A percentile compares a stretch with the other conserved stretches of the same genome.
phyloP scores from a whole-genome alignment of 805 yeast genomes.

The Nakazawaea holstii region DNA sequence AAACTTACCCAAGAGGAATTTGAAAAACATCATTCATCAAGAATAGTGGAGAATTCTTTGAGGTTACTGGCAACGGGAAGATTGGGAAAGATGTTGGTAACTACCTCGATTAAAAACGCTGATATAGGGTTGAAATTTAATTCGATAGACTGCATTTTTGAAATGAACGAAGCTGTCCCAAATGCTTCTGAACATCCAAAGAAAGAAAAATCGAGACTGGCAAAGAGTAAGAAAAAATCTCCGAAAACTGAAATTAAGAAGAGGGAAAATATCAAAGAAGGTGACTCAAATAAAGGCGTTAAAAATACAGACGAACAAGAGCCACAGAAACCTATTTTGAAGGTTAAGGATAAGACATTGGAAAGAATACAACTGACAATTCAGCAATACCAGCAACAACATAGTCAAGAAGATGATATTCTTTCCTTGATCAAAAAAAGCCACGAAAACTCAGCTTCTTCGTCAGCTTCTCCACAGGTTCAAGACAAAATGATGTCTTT shows the following conservation, averaged over 20 bases:
- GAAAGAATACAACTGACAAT: slow-evolving; percentile 6
- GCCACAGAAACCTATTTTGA: no score
- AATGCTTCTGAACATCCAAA: slow-evolving; percentile 32
- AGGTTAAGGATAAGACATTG: not conserved
- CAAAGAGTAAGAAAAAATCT: not conserved
- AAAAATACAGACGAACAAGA: no score
- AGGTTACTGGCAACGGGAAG: slow-evolving; percentile 30
- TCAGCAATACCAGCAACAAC: not conserved
- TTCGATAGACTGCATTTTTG: slow-evolving; percentile 12
- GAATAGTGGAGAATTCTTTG: slow-evolving; percentile 24
- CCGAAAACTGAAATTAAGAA: slow-evolving; percentile 17
- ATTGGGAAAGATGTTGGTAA: slow-evolving; percentile 23
- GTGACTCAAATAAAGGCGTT: not conserved
- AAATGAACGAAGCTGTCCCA: slow-evolving; percentile 21
- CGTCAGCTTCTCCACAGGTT: not conserved
- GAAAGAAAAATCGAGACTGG: not conserved
- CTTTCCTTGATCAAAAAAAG: slow-evolving; percentile 3
- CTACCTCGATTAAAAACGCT: slow-evolving; percentile 15
- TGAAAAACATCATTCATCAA: slow-evolving; percentile 20
- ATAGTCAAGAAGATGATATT: slow-evolving; percentile 1
- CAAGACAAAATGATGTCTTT: not conserved
- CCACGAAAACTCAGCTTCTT: not conserved
- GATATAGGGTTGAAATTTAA: slow-evolving; percentile 22
- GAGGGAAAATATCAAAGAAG: slow-evolving; percentile 13
- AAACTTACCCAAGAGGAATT: slow-evolving; percentile 18